A percentile compares a stretch with the other conserved stretches of the same genome.
These are phyloP conservation scores for Obelidium mucronatum DNA, from an alignment of 192 early-diverging fungal species.

Conservation along the genomic window DNA sequence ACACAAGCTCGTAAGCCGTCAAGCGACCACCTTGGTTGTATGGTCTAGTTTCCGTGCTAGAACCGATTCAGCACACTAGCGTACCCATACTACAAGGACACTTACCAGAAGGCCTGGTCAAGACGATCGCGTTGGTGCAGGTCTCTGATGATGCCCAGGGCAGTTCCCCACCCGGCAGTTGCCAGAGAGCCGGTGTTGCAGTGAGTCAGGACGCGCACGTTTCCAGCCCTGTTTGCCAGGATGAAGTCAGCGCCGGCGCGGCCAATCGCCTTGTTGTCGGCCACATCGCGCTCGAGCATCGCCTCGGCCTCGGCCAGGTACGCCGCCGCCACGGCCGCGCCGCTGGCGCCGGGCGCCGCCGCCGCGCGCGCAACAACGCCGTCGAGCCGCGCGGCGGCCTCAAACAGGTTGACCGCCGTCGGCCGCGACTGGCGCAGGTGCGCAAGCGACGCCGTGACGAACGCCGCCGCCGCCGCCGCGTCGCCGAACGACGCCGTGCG, in stretches of 20 bases:
- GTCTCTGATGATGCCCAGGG: slow-evolving; percentile 90
- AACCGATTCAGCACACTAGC: not conserved
- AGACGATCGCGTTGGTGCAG: slow-evolving; percentile 64
- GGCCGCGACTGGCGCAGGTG: slow-evolving; percentile 80
- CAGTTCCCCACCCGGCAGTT: slow-evolving; percentile 82
- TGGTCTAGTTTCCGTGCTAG: slow-evolving; percentile 92
- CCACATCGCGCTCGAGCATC: slow-evolving; percentile 86
- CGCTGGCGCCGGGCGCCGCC: slow-evolving; percentile 22
- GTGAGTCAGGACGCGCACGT: slow-evolving; percentile 83
- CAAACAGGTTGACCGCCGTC: slow-evolving; percentile 96
- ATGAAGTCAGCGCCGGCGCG: slow-evolving; percentile 79
- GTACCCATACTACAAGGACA: not conserved
- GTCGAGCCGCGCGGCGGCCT: slow-evolving; percentile 68
- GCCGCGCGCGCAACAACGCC: slow-evolving; percentile 24
- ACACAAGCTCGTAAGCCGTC: slow-evolving; percentile 92
- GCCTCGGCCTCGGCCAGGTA: slow-evolving; percentile 71
- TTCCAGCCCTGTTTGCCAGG: slow-evolving; percentile 41
- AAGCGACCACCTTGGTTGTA: slow-evolving; percentile 98
- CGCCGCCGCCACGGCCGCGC: slow-evolving; percentile 59
- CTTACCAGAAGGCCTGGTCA: slow-evolving; percentile 78
- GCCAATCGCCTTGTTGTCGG: slow-evolving; percentile 90
- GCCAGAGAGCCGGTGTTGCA: slow-evolving; percentile 89
- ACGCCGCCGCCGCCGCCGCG: slow-evolving; percentile 51
- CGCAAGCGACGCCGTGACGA: slow-evolving; percentile 68
- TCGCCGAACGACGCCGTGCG: slow-evolving; percentile 31